Conservation (phyloP, 306 rosid genomes). For the Cicer chorassanicum region DNA sequence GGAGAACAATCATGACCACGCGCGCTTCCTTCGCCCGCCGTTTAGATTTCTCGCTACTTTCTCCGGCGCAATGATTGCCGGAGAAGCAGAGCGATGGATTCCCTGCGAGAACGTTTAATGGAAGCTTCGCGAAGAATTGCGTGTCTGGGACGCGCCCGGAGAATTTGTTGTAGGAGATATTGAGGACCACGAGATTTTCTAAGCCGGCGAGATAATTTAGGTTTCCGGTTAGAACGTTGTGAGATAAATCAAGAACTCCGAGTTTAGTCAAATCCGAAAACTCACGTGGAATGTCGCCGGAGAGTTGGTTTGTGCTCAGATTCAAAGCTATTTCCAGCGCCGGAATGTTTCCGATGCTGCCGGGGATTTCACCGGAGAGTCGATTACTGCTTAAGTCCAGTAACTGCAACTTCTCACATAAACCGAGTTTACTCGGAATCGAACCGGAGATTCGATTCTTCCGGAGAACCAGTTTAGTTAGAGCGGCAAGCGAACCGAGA, state of each 20-base stretch:
- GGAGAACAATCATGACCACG: conserved; percentile 74
- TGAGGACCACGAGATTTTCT: conserved; percentile 88
- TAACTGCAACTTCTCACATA: conserved; percentile 65
- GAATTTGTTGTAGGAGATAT: conserved; percentile 78
- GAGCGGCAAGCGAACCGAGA: conserved; percentile 64
- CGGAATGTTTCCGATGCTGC: conserved; percentile 66
- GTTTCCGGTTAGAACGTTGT: conserved; percentile 75
- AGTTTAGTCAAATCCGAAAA: conserved; percentile 68
- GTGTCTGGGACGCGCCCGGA: conserved; percentile 80
- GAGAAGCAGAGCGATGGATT: conserved; percentile 75
- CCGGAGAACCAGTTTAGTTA: conserved; percentile 68
- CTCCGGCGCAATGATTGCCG: conserved; percentile 56
- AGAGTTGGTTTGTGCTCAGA: conserved; percentile 73
- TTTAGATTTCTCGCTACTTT: not conserved
- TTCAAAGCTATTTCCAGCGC: conserved; percentile 82
- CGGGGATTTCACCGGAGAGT: conserved; percentile 70
- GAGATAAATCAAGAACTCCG: conserved; percentile 77
- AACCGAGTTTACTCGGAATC: conserved; percentile 68
- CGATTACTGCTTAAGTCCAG: conserved; percentile 73
- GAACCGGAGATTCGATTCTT: conserved; percentile 70
- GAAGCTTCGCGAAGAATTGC: conserved; percentile 81
- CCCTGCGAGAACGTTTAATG: conserved; percentile 69
- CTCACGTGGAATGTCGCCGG: conserved; percentile 70
- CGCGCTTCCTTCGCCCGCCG: conserved; percentile 68
- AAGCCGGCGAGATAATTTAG: conserved; percentile 63